Evolutionary conservation across 108 stramenopile species (phyloP).

Genomic region (Nannochloropsis granulata): DNA sequence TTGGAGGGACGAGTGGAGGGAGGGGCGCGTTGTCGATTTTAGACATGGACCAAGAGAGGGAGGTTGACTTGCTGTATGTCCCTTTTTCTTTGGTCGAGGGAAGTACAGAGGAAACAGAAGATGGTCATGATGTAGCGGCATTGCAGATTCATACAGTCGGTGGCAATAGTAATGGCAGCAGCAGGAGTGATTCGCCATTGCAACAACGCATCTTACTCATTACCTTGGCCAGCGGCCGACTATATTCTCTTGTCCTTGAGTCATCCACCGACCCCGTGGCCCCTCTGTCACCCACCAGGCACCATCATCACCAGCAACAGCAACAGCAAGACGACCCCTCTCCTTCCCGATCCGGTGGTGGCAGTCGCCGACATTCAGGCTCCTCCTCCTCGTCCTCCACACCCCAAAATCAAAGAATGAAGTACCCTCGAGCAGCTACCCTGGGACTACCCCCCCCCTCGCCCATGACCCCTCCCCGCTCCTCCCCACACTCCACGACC

Average conservation of each 20-base stretch:
- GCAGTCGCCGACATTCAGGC: background rate
- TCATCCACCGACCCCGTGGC: background rate
- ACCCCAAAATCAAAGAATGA: too few species aligned
- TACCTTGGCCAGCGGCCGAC: background rate
- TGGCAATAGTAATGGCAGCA: background rate
- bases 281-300: background rate
- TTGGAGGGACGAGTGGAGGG: background rate
- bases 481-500: too few species aligned
- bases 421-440: too few species aligned
- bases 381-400: too few species aligned
- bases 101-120: background rate
- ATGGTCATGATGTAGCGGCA: background rate
- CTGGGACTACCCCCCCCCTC: too few species aligned
- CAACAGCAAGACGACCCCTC: background rate
- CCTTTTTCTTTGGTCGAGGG: background rate
- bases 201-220: background rate
- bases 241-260: background rate
- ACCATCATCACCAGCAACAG: background rate
- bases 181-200: background rate
- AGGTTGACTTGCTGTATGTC: background rate
- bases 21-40: background rate
- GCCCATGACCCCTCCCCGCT: too few species aligned
- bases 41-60: background rate
- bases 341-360: background rate
- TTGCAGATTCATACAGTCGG: background rate